phyloP scores from a whole-genome alignment of 2,329 filamentous ascomycete species.

The Xylaria sp. region DNA sequence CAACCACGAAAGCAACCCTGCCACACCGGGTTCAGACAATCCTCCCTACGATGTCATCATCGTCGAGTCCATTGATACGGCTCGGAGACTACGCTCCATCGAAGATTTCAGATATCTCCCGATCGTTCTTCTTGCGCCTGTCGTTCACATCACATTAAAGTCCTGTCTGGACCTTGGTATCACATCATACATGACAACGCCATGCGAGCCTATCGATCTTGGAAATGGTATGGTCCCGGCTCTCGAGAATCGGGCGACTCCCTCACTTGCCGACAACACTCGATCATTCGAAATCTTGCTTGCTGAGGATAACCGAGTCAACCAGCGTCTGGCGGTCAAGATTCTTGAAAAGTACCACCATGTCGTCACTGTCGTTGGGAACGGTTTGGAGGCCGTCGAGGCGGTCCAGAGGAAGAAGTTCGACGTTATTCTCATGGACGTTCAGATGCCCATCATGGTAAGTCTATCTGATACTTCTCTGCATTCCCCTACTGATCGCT shows the following conservation, averaged over 20 bases:
- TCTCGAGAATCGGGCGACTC: conserved; percentile 85
- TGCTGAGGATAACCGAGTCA: conserved; percentile 95
- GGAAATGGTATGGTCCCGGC: conserved; percentile 96
- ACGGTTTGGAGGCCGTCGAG: conserved; percentile 88
- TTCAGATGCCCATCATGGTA: conserved; percentile 99
- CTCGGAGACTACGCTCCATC: conserved; percentile 74
- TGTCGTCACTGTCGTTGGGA: conserved; percentile 86
- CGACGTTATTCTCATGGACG: conserved; percentile 97
- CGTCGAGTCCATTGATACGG: conserved; percentile 88
- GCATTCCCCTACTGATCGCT: conserved; percentile 2
- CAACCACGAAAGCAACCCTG: conserved; percentile 65
- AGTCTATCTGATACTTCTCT: conserved; percentile 28
- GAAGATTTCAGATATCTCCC: conserved; percentile 98
- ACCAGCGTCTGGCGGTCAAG: conserved; percentile 92
- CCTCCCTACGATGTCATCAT: conserved; percentile 90
- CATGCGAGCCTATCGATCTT: conserved; percentile 87
- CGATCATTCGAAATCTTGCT: conserved; percentile 93
- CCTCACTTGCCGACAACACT: conserved; percentile 86
- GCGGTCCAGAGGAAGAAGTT: conserved; percentile 89
- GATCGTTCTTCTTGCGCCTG: conserved; percentile 82
- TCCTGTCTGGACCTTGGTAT: conserved; percentile 92
- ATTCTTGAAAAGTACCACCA: conserved; percentile 97
- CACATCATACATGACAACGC: conserved; percentile 98
- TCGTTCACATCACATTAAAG: conserved; percentile 87
- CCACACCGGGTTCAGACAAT: conserved; percentile 48